Evolutionary conservation across 495 filamentous ascomycete species (phyloP), one percentile per base, ranked within the genome.

Genomic region (Penicillium maclennaniae): DNA sequence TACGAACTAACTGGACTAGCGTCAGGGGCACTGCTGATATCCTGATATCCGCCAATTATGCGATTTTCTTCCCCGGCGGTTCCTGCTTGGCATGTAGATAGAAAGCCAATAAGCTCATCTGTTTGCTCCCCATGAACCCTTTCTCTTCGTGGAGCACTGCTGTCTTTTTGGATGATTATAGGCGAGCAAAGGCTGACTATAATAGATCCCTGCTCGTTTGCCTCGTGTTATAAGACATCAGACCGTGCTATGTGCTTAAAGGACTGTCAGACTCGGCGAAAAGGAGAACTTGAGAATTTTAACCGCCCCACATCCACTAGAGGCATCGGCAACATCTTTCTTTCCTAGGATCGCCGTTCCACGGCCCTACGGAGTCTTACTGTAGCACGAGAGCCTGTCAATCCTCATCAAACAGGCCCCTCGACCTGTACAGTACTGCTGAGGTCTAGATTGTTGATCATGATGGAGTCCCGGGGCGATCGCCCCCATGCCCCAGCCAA

Each of bases 401-500:
- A 64, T 64, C 58, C 34, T 17, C 55, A 61, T 64, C 21, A 61
- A 64, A 64, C 40, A 26, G 52, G 36, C 38, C 43, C 15, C 3
- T 34, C 34, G 45, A 7, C 8, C 27, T 19, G n/a, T 19, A 36
- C 15, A n/a, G 16, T 36, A 39, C n/a, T n/a, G n/a, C n/a, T n/a
- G n/a, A 36, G 43, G 21, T 64, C 58, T 58, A 44, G 58, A 28
- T 49, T 42, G 61, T 49, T 64, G 61, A 64, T 61, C 61, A 31
- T 28, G 45, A 50, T 51, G 52, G 27, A 37, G n/a, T 36, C 15
- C 40, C 16, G 20, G 8, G 34, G 37, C 26, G n/a, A 5, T 7
- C 55, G 45, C 58, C 66, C 44, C 41, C 58, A 20, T 65, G 60
- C 52, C 83, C 79, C 9, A 79, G 81, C 53, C 48, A 55, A 58